Conservation (phyloP, 2,329 filamentous ascomycete genomes). For the Ceratocystis lukuohia region DNA sequence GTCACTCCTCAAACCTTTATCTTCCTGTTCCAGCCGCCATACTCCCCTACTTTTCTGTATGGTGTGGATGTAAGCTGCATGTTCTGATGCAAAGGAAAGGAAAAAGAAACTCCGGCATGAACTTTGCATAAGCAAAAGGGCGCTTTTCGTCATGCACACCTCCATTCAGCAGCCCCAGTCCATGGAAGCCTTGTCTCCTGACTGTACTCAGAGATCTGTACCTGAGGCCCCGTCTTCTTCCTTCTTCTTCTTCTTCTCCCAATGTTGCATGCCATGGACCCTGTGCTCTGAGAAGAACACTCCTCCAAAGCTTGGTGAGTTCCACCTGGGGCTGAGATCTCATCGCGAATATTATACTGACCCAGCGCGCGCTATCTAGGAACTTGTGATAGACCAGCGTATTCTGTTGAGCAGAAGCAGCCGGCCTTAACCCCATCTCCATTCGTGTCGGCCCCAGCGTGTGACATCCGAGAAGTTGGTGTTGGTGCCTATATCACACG, state of each 20-base stretch:
- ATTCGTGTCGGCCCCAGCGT: constrained; percentile 23
- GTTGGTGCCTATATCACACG: constrained; percentile 24
- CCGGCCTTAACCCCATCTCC: constrained; percentile 11
- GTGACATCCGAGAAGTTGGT: constrained; percentile 26
- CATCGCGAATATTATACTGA: not conserved
- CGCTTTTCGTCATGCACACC: not conserved
- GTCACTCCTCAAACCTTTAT: not conserved
- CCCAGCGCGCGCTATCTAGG: not conserved
- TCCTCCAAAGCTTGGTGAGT: not conserved
- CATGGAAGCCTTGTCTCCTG: not conserved
- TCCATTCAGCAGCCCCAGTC: not conserved
- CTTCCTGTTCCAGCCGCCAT: not conserved
- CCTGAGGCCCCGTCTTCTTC: not conserved
- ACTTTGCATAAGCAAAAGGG: not conserved
- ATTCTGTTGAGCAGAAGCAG: constrained; percentile 12
- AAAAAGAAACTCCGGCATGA: not conserved
- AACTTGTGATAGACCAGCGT: not conserved
- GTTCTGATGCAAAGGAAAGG: not conserved
- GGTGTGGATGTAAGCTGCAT: not conserved
- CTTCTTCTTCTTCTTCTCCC: not conserved
- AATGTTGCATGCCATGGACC: constrained; percentile 7
- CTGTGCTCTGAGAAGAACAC: constrained; percentile 4
- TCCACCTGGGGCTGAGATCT: no score
- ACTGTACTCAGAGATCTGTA: not conserved
- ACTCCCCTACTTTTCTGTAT: not conserved